Evolutionary conservation across 345 rosid species (phyloP).

Genomic region (Populus euphratica): DNA sequence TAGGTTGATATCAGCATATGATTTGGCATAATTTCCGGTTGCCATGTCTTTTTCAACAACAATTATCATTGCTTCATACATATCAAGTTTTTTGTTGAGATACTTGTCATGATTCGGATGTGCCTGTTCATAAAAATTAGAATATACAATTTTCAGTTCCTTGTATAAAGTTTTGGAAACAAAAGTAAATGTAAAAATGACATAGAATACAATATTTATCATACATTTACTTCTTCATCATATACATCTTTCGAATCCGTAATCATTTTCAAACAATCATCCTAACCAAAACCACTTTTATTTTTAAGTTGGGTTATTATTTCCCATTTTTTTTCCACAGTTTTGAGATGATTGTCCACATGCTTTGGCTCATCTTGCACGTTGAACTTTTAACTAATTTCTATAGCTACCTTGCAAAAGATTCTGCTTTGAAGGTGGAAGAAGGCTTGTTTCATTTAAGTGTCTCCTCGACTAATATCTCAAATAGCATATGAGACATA

Average conservation of each 20-base stretch:
- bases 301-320: background rate
- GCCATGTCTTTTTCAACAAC: too few species aligned
- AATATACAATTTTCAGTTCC: too few species aligned
- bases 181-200: too few species aligned
- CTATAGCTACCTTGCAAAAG: background rate
- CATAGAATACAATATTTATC: too few species aligned
- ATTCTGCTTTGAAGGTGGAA: background rate
- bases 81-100: background rate
- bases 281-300: background rate
- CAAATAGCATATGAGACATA: too few species aligned
- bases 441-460: background rate
- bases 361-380: background rate
- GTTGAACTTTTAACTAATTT: background rate
- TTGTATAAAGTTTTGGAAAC: too few species aligned
- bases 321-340: background rate
- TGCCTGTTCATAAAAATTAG: background rate
- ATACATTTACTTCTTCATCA: background rate
- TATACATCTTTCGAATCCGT: background rate
- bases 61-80: background rate
- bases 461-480: too few species aligned
- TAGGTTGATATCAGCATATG: too few species aligned
- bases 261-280: background rate
- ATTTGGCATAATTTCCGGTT: too few species aligned
- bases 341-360: background rate
- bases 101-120: background rate